phyloP scores from a whole-genome alignment of 345 rosid genomes.

The Ceriops decandra region DNA sequence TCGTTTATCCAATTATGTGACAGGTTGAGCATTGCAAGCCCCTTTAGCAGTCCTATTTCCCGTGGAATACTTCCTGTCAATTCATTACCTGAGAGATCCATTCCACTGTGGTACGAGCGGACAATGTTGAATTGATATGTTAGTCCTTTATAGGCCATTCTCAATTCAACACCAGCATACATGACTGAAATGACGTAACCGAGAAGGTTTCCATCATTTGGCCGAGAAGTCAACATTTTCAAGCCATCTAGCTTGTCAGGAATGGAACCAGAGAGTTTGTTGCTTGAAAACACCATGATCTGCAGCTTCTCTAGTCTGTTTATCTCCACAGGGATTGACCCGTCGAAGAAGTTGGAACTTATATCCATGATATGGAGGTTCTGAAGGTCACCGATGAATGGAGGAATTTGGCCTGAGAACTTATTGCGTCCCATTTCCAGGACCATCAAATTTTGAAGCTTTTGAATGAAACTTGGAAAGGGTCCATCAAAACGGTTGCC shows the following conservation, averaged over 20 bases:
- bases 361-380: slow-evolving; percentile 7
- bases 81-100: slow-evolving; percentile 10
- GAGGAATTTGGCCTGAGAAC: slow-evolving; percentile 11
- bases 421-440: slow-evolving; percentile 6
- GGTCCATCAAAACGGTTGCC: slow-evolving; percentile 12
- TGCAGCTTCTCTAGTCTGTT: slow-evolving; percentile 19
- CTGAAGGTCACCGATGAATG: slow-evolving; percentile 5
- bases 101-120: slow-evolving; percentile 14
- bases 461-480: slow-evolving; percentile 13
- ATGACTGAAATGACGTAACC: background rate
- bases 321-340: slow-evolving; percentile 14
- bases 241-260: slow-evolving; percentile 10
- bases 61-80: slow-evolving; percentile 15
- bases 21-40: slow-evolving; percentile 13
- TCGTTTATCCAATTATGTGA: slow-evolving; percentile 14
- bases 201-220: slow-evolving; percentile 5
- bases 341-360: slow-evolving; percentile 13
- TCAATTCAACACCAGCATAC: slow-evolving; percentile 13
- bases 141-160: slow-evolving; percentile 10
- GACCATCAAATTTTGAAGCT: background rate
- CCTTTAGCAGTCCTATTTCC: slow-evolving; percentile 9
- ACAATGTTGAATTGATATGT: background rate
- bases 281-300: slow-evolving; percentile 14
- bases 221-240: slow-evolving; percentile 2
- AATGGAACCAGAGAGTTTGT: slow-evolving; percentile 13